Evolutionary conservation across 352 stramenopile species (phyloP).

Genomic region (Aphanomyces euteiches): DNA sequence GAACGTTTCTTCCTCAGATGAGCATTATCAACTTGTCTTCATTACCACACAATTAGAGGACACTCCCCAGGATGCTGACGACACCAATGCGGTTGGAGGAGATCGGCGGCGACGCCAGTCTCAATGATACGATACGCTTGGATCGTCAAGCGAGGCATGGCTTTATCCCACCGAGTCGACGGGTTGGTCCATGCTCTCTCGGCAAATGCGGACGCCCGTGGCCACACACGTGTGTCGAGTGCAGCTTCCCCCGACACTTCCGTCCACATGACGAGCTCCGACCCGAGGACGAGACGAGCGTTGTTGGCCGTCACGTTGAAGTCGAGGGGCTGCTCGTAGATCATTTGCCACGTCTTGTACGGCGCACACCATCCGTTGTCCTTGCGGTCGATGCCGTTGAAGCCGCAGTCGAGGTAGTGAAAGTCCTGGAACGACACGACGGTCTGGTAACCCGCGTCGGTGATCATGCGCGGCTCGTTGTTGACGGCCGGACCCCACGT

Average conservation of each 20-base stretch:
- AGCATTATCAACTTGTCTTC: too few species aligned
- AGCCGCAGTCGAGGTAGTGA: constrained; percentile 21
- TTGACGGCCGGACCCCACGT: neutral
- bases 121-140: constrained; percentile 19
- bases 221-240: constrained; percentile 22
- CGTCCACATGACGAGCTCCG: constrained; percentile 23
- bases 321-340: constrained; percentile 13
- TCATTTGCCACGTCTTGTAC: constrained; percentile 26
- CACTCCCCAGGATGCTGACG: constrained; percentile 20
- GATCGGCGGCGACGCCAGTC: constrained; percentile 9
- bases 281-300: neutral
- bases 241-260: constrained; percentile 17
- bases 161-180: constrained; percentile 23
- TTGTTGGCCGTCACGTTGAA: constrained; percentile 6
- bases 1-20: too few species aligned
- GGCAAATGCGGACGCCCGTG: constrained; percentile 24
- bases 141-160: constrained; percentile 25
- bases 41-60: constrained; percentile 5
- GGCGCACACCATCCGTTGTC: constrained; percentile 22
- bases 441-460: neutral
- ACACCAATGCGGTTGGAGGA: constrained; percentile 28
- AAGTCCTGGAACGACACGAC: constrained; percentile 9
- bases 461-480: constrained; percentile 1
- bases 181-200: constrained; percentile 30
- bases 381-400: constrained; percentile 1